Evolutionary conservation across 2,329 filamentous ascomycete genomes (phyloP), one percentile per base, ranked within the genome.

Genomic region (Cyphellophora attinorum): DNA sequence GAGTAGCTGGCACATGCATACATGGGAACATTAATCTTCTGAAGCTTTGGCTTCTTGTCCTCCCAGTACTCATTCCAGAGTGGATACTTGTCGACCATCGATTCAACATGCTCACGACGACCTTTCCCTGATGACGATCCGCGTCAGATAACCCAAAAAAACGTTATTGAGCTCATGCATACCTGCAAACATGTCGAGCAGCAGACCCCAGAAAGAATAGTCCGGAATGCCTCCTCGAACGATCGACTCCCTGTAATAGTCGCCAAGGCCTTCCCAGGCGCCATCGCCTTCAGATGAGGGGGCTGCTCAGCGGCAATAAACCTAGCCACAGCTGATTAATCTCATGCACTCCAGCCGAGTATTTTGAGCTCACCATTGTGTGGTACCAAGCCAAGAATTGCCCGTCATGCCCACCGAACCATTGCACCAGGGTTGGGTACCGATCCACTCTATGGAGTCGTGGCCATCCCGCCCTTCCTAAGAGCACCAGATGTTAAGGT

Each of bases 261-360:
- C 67, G 1, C 56, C 57, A 27, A 51, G 59, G 8, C 61, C 65
- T 45, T 71, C 67, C 64, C 64, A 65, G 53, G 68, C 1, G 62
- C 63, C 21, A 68, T 64, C 0, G 56, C 55, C 12, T 54, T 53
- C 4, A 67, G 51, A 10, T 51, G 54, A 1, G 63, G 64, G 6
- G 65, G 64, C 12, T 56, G 50, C 27, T 58, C 46, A 1, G 60
- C 51, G 0, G 62, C 64, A 10, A 65, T 55, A n/a, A n/a, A n/a
- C n/a, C n/a, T n/a, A n/a, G n/a, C n/a, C n/a, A n/a, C n/a, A n/a
- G n/a, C n/a, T n/a, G n/a, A n/a, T n/a, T n/a, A n/a, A n/a, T n/a
- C n/a, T n/a, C n/a, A n/a, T n/a, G n/a, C n/a, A n/a, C n/a, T n/a
- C n/a, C n/a, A n/a, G n/a, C n/a, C n/a, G n/a, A n/a, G n/a, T n/a